Evolutionary conservation across 768 basidiomycete genomes (phyloP), one percentile per base, ranked within the genome.

Genomic region (Termitomyces sp.): DNA sequence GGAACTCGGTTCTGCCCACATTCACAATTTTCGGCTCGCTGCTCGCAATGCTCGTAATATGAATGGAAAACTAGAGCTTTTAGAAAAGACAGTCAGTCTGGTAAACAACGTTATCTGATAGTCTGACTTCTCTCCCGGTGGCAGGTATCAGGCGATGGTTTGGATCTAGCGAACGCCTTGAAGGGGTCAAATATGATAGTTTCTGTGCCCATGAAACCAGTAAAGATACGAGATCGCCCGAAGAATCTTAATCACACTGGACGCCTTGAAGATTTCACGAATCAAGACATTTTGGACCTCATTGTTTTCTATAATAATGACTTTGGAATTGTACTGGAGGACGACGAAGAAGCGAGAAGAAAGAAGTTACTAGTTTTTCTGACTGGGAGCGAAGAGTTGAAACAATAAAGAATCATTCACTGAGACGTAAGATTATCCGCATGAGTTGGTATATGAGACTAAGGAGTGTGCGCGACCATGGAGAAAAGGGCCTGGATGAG

Each of bases 271-370:
- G 60, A 56, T 25, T 61, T 34, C 34, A 56, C 60, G 8, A 17
- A n/a, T 15, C 60, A 61, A 47, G 60, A 57, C 14, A 56, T 61
- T 20, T 31, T 61, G 14, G 48, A 61, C 31, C 60, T 61, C 38
- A 45, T 61, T 3, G 45, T 61, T 4, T 61, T 61, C 11, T 61
- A 61, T 15, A 61, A 61, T 12, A 17, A 61, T 14, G 60, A 61
- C 7, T 61, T 61, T 31, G 57, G 45, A 3, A 62, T 62, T 9
- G 34, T 45, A 9, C 4, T 9, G 29, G 50, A 47, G 17, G 53
- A 53, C 5, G 42, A 40, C 37, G 53, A 56, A 15, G 47, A 2
- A 7, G n/a, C 6, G 9, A 25, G 60, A 29, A 49, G 49, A 38
- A 31, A 45, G 20, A 61, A 61, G 54, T 45, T 61, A 37, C 42